Percentiles rank a stretch among this genome's conserved stretches.
phyloP scores from a whole-genome alignment of 2,329 filamentous ascomycete species.

The Fulvia fulva region DNA sequence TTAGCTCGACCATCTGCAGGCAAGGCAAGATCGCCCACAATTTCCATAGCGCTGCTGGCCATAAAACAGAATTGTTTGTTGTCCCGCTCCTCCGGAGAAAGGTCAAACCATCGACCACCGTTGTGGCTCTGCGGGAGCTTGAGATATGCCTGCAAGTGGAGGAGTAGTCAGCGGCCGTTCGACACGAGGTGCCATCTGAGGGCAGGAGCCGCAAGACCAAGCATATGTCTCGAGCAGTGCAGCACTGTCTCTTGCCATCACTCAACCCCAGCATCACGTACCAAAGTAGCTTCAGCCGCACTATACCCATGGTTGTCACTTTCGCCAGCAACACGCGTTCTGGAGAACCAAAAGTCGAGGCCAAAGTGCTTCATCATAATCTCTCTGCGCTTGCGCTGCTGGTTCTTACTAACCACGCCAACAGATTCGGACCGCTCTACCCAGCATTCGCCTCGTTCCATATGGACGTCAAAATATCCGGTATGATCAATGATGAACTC shows the following conservation, averaged over 20 bases:
- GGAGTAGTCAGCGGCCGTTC: background rate
- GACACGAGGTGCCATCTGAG: too few relatives aligned
- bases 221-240: too few relatives aligned
- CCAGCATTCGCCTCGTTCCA: background rate
- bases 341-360: background rate
- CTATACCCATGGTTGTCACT: background rate
- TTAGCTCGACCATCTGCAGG: background rate
- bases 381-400: background rate
- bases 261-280: too few relatives aligned
- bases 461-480: background rate
- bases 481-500: background rate
- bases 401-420: background rate
- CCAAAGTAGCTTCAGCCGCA: background rate
- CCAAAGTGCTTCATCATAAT: constrained; percentile 9
- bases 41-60: background rate
- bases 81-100: background rate
- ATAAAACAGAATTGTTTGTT: background rate
- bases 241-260: too few relatives aligned
- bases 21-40: background rate
- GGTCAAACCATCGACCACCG: background rate
- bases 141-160: background rate
- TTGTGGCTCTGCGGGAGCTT: background rate
- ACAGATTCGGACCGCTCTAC: background rate
- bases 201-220: too few relatives aligned
- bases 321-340: background rate